Percentiles rank a stretch among this genome's conserved stretches.
Conservation (phyloP, 2,329 filamentous ascomycete species). For the Dactylellina leptospora region DNA sequence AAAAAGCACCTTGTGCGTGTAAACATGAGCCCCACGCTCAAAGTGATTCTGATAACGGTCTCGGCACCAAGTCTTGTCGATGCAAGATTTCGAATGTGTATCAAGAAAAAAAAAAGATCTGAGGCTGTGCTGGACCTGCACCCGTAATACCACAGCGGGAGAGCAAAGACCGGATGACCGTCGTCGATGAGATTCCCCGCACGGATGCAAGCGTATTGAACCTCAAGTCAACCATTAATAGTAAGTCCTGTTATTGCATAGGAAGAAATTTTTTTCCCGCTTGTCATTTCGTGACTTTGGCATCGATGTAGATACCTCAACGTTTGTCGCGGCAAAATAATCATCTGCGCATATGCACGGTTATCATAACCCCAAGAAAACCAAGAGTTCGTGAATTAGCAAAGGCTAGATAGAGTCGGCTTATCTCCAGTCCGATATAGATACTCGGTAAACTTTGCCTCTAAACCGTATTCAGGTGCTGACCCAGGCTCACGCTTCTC, state of each 20-base stretch:
- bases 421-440: constrained; percentile 27
- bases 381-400: background rate
- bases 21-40: constrained; percentile 16
- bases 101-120: background rate
- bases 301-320: background rate
- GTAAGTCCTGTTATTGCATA: no score
- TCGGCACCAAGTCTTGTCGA: constrained; percentile 34
- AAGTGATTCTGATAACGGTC: constrained; percentile 31
- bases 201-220: background rate
- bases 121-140: background rate
- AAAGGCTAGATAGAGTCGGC: background rate
- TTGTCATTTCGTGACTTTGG: background rate
- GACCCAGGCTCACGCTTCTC: no score
- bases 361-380: constrained; percentile 24
- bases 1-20: no score
- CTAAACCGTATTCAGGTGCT: constrained; percentile 18
- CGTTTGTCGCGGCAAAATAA: constrained; percentile 26
- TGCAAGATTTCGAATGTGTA: constrained; percentile 25
- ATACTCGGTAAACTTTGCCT: constrained; percentile 35
- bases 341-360: constrained; percentile 16
- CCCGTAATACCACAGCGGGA: background rate
- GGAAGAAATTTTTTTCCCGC: background rate
- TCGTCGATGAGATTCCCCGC: background rate
- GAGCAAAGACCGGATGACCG: background rate
- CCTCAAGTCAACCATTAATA: no score